phyloP scores from a whole-genome alignment of 2,329 filamentous ascomycete genomes.

The Pestalotiopsis sp. region DNA sequence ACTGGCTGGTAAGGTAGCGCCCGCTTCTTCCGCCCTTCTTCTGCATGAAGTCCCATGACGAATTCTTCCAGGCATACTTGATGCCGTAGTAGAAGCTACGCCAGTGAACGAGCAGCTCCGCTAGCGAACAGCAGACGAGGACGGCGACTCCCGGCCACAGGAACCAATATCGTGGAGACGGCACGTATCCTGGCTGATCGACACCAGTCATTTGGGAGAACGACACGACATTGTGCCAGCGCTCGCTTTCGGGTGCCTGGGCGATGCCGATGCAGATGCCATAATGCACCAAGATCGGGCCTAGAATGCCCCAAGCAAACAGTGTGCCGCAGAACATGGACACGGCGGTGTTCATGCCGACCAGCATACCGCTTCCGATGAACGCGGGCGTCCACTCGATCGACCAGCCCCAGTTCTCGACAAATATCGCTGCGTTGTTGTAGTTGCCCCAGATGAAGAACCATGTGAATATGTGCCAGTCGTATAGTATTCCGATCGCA shows the following conservation, averaged over 20 bases:
- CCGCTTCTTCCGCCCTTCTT: conserved; percentile 16
- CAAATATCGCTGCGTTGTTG: conserved; percentile 50
- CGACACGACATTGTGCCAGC: conserved; percentile 46
- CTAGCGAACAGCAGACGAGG: conserved; percentile 36
- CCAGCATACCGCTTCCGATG: conserved; percentile 61
- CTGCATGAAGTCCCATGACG: conserved; percentile 11
- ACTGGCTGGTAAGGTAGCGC: conserved; percentile 5
- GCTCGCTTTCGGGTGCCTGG: conserved; percentile 37
- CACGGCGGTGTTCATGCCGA: conserved; percentile 60
- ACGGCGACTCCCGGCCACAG: conserved; percentile 46
- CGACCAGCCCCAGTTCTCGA: conserved; percentile 63
- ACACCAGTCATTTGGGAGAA: conserved; percentile 28
- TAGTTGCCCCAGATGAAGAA: conserved; percentile 59
- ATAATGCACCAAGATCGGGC: conserved; percentile 57
- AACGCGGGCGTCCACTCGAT: conserved; percentile 62
- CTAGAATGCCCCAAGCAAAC: conserved; percentile 60
- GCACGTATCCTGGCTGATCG: conserved; percentile 2
- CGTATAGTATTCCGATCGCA: conserved; percentile 59
- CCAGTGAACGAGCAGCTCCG: conserved; percentile 10
- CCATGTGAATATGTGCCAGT: conserved; percentile 57
- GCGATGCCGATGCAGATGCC: conserved; percentile 47
- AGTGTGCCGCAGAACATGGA: conserved; percentile 60
- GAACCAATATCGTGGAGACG: conserved; percentile 32
- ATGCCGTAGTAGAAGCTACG: conserved; percentile 41
- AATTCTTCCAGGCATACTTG: conserved; percentile 47